Conservation (phyloP, 2,329 filamentous ascomycete species). For the Bipolaris cookei region DNA sequence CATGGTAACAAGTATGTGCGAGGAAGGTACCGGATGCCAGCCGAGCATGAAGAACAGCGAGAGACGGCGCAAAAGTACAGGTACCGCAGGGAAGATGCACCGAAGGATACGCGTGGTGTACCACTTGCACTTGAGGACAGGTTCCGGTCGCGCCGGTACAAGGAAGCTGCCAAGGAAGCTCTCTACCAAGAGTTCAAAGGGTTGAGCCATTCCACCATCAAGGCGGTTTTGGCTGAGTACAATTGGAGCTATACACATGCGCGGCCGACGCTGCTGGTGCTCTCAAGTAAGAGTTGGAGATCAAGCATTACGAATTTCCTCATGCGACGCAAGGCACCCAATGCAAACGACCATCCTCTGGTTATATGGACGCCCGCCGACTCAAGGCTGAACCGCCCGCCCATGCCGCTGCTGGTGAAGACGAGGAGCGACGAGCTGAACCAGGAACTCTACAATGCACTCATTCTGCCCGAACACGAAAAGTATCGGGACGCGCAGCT, state of each 20-base stretch:
- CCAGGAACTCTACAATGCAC: slow-evolving; percentile 55
- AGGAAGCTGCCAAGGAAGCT: slow-evolving; percentile 69
- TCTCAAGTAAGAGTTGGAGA: slow-evolving; percentile 78
- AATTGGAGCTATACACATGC: slow-evolving; percentile 80
- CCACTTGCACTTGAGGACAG: slow-evolving; percentile 65
- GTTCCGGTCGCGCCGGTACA: slow-evolving; percentile 72
- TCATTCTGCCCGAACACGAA: slow-evolving; percentile 53
- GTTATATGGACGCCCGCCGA: slow-evolving; percentile 69
- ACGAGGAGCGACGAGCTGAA: slow-evolving; percentile 67
- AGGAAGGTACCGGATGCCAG: slow-evolving; percentile 61
- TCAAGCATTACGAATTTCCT: slow-evolving; percentile 76
- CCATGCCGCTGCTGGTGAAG: slow-evolving; percentile 66
- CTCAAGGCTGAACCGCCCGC: slow-evolving; percentile 58
- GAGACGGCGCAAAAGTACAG: slow-evolving; percentile 42
- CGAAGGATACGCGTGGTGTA: slow-evolving; percentile 41
- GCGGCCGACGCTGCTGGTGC: slow-evolving; percentile 69
- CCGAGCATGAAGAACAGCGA: slow-evolving; percentile 45
- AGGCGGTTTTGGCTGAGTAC: slow-evolving; percentile 78
- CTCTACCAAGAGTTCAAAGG: slow-evolving; percentile 78
- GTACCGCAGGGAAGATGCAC: slow-evolving; percentile 39
- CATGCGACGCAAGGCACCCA: slow-evolving; percentile 66
- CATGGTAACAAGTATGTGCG: slow-evolving; percentile 73
- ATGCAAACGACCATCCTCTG: slow-evolving; percentile 62
- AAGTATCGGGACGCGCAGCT: slow-evolving; percentile 50
- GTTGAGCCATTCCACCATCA: slow-evolving; percentile 74